phyloP scores from a whole-genome alignment of 371 early-diverging fungal genomes.

The Paraphysoderma sedebokerense region DNA sequence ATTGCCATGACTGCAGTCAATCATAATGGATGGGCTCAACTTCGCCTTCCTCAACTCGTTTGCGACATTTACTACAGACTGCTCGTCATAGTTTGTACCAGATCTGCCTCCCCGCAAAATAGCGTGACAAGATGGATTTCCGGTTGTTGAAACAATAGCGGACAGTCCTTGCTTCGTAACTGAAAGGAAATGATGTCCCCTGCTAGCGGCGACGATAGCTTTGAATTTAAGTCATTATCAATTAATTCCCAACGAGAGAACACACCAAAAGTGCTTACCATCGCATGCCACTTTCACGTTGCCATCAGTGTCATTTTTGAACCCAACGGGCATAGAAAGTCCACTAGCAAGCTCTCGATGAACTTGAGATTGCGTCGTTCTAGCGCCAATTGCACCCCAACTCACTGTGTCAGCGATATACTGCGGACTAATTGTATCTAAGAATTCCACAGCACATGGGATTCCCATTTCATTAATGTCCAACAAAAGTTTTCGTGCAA shows the following conservation, averaged over 20 bases:
- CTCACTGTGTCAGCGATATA: constrained; percentile 77
- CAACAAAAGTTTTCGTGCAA: constrained; percentile 59
- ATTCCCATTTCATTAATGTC: constrained; percentile 60
- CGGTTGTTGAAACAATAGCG: constrained; percentile 73
- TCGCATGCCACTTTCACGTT: constrained; percentile 73
- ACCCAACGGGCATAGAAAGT: constrained; percentile 84
- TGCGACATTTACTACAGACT: constrained; percentile 38
- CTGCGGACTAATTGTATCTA: constrained; percentile 90
- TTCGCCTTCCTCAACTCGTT: constrained; percentile 43
- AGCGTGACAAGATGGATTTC: constrained; percentile 68
- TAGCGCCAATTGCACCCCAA: constrained; percentile 91
- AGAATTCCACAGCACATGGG: constrained; percentile 73
- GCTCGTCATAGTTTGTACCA: constrained; percentile 74
- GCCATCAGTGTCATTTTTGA: constrained; percentile 90
- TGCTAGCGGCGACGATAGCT: constrained; percentile 70
- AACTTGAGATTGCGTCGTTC: constrained; percentile 82
- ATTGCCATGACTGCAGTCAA: constrained; percentile 90
- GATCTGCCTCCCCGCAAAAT: constrained; percentile 74
- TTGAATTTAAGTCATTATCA: not conserved
- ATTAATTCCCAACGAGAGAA: not conserved
- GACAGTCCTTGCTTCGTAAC: constrained; percentile 86
- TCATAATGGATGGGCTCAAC: constrained; percentile 52
- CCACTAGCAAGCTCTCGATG: constrained; percentile 90
- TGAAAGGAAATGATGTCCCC: constrained; percentile 76
- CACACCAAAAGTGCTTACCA: not conserved